These are phyloP conservation scores for Echium plantagineum DNA, from an alignment of 257 asterid species.

Conservation along the genomic window DNA sequence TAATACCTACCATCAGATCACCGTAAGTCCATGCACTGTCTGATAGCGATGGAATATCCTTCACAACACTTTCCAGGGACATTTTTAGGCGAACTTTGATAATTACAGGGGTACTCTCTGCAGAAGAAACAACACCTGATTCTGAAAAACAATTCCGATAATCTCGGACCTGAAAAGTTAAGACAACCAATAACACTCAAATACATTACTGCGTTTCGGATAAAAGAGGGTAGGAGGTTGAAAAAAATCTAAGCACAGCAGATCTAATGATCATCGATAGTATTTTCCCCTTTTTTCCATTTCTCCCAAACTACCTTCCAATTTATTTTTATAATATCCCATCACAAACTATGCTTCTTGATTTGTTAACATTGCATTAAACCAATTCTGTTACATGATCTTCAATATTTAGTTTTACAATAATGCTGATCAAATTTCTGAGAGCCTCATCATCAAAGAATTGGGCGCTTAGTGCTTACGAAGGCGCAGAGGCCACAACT, in stretches of 20 bases:
- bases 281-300: not conserved
- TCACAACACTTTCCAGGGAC: constrained; percentile 87
- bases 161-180: constrained; percentile 63
- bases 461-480: too few relatives aligned
- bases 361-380: not conserved
- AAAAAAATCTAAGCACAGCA: not conserved
- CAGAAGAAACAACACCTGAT: constrained; percentile 29
- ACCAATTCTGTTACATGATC: not conserved
- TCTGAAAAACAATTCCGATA: constrained; percentile 60
- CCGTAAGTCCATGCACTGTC: constrained; percentile 91
- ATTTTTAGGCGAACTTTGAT: constrained; percentile 61
- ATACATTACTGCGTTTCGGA: not conserved
- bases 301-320: not conserved
- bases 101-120: constrained; percentile 41
- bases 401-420: not conserved
- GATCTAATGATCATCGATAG: not conserved
- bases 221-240: not conserved
- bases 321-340: not conserved
- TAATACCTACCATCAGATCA: constrained; percentile 80
- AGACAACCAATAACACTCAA: not conserved
- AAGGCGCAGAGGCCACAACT: not conserved
- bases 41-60: constrained; percentile 82
- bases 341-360: not conserved
- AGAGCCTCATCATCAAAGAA: not conserved
- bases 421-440: not conserved